phyloP scores from a whole-genome alignment of 306 rosid species.

The Dalbergia oliveri region DNA sequence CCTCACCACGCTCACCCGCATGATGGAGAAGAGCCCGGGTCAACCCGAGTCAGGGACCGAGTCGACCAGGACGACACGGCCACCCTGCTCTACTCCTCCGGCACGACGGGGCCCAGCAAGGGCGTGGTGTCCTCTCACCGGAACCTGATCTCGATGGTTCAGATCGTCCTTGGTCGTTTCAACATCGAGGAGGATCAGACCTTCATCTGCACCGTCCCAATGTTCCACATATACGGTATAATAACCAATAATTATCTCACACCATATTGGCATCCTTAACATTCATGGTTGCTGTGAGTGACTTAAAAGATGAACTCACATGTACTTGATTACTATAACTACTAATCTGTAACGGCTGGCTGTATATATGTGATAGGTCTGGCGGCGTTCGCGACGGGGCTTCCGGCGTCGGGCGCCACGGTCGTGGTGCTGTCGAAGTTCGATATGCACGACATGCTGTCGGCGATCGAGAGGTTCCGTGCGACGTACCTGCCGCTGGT shows the following conservation, averaged over 20 bases:
- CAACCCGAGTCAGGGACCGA: conserved; percentile 52
- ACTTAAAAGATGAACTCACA: not conserved
- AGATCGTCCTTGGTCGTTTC: conserved; percentile 61
- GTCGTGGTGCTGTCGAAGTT: conserved; percentile 76
- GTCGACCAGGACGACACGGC: conserved; percentile 84
- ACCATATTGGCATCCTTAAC: too few relatives aligned
- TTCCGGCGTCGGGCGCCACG: conserved; percentile 73
- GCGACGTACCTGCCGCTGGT: conserved; percentile 80
- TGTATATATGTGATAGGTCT: not conserved
- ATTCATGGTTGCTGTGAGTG: too few relatives aligned
- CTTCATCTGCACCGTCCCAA: conserved; percentile 86
- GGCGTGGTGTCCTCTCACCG: conserved; percentile 89
- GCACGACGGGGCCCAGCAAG: conserved; percentile 92
- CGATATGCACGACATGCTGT: conserved; percentile 84
- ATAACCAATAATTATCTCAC: not conserved
- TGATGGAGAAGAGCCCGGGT: conserved; percentile 60
- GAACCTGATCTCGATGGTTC: conserved; percentile 75
- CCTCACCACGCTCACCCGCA: conserved; percentile 47
- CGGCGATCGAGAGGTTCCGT: conserved; percentile 58
- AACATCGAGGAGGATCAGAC: conserved; percentile 49
- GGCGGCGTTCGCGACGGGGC: conserved; percentile 69
- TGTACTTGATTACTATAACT: too few relatives aligned
- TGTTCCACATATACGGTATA: conserved; percentile 90
- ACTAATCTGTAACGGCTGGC: too few relatives aligned
- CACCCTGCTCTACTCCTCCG: conserved; percentile 83